Conservation (phyloP, 768 basidiomycete genomes). For the Panaeolus cyanescens region DNA sequence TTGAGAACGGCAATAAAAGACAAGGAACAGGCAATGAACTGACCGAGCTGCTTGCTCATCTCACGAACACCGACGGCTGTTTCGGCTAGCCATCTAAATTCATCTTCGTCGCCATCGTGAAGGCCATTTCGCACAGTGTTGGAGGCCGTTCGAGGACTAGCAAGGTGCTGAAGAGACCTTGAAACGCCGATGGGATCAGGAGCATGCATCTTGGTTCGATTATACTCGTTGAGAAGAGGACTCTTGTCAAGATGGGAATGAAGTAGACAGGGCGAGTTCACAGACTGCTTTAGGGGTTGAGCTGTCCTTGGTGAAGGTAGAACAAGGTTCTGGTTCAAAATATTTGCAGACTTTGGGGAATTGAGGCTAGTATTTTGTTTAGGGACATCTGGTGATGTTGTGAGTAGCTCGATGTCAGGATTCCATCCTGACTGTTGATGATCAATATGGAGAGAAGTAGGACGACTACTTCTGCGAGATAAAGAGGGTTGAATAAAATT, state of each 20-base stretch:
- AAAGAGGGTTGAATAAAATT: conserved; percentile 35
- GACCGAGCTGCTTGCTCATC: conserved; percentile 98
- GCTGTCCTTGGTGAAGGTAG: conserved; percentile 20
- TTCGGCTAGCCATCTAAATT: conserved; percentile 87
- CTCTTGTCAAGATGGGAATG: conserved; percentile 89
- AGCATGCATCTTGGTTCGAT: conserved; percentile 46
- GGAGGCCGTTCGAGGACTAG: conserved; percentile 16
- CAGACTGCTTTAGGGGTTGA: conserved; percentile 30
- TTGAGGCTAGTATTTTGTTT: conserved; percentile 15
- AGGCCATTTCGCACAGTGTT: conserved; percentile 21
- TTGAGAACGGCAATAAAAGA: conserved; percentile 6
- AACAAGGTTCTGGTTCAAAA: conserved; percentile 9
- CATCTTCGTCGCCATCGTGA: conserved; percentile 62
- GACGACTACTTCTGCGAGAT: conserved; percentile 44
- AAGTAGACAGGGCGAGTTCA: conserved; percentile 86
- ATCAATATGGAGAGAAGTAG: conserved; percentile 46
- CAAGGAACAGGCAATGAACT: conserved; percentile 22
- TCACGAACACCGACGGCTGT: conserved; percentile 97
- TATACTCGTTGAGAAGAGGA: conserved; percentile 76
- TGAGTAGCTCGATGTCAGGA: conserved; percentile 39
- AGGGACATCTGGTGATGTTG: conserved; percentile 7
- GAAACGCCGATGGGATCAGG: conserved; percentile 43
- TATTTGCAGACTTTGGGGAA: conserved; percentile 6
- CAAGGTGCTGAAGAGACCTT: conserved; percentile 42
- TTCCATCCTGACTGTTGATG: conserved; percentile 39